phyloP scores from a whole-genome alignment of 2,329 filamentous ascomycete species.

The Dothideomycetes sp. region DNA sequence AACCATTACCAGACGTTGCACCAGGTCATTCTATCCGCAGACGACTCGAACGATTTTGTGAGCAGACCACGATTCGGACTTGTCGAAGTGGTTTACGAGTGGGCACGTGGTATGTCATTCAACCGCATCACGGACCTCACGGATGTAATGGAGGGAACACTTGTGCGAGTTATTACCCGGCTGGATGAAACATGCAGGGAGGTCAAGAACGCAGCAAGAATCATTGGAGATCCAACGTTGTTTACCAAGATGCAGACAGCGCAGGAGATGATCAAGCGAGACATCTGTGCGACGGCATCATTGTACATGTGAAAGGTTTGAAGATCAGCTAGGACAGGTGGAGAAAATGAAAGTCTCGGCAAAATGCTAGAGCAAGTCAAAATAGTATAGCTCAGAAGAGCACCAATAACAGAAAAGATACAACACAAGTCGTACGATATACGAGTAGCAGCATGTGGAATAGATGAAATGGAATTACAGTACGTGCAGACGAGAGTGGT shows the following conservation, averaged over 20 bases:
- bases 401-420: too few relatives aligned
- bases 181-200: conserved; percentile 94
- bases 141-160: conserved; percentile 93
- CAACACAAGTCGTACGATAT: too few relatives aligned
- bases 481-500: too few relatives aligned
- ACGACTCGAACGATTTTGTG: conserved; percentile 88
- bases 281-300: conserved; percentile 83
- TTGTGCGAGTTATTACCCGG: conserved; percentile 87
- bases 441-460: too few relatives aligned
- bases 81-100: conserved; percentile 97
- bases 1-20: conserved; percentile 81
- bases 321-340: too few relatives aligned
- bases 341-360: too few relatives aligned
- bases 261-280: conserved; percentile 95
- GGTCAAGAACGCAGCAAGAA: conserved; percentile 91
- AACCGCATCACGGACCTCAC: conserved; percentile 95
- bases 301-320: conserved; percentile 82
- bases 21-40: conserved; percentile 82
- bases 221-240: conserved; percentile 86
- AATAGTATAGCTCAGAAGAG: too few relatives aligned
- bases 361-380: too few relatives aligned
- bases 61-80: conserved; percentile 81
- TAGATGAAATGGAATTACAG: too few relatives aligned
- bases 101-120: conserved; percentile 96
- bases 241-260: conserved; percentile 96